Evolutionary conservation across 1,284 basidiomycete species (phyloP), one percentile per base, ranked within the genome.

Genomic region (Dichomitus squalens): DNA sequence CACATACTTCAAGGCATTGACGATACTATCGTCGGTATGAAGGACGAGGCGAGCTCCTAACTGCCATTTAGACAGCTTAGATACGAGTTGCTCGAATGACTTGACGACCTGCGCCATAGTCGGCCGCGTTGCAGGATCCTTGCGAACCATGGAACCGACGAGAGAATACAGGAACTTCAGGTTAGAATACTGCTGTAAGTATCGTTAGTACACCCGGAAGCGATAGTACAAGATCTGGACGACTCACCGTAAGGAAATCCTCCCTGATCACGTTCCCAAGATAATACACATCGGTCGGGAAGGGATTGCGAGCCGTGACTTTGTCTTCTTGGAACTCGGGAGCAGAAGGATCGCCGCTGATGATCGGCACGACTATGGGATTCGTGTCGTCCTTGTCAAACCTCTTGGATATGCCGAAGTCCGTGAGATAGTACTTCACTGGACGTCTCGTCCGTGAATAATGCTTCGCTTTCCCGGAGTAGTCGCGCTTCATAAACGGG

Each of bases 331-430:
- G 46, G 21, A 54, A 57, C 39, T 62, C 20, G 49, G 43, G 49
- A 60, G 66, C 41, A 51, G 49, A 66, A 63, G 33, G 71, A 70
- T 53, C 77, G 76, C 46, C 64, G 68, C 7, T 67, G 56, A 4
- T 70, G 68, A 11, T 58, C 52, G 48, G 65, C 52, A 0, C 70
- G 72, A 4, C 75, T 65, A 21, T 66, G 65, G 52, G 36, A 9
- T 59, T 40, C 5, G 31, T 2, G 11, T 54, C 36, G 36, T 54
- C 44, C 25, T 43, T 21, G 18, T 18, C 21, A 29, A 55, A 58
- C 31, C 36, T 51, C 12, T 70, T 63, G 11, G 77, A 75, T 5
- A 73, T 49, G 0, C 73, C 74, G 20, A 76, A 79, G 46, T 76
- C 70, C 9, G 61, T 61, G 40, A 65, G 64, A 27, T 71, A 71